Base-by-base conservation (phyloP, 805 yeast genomes). In the Spathaspora boniae region DNA sequence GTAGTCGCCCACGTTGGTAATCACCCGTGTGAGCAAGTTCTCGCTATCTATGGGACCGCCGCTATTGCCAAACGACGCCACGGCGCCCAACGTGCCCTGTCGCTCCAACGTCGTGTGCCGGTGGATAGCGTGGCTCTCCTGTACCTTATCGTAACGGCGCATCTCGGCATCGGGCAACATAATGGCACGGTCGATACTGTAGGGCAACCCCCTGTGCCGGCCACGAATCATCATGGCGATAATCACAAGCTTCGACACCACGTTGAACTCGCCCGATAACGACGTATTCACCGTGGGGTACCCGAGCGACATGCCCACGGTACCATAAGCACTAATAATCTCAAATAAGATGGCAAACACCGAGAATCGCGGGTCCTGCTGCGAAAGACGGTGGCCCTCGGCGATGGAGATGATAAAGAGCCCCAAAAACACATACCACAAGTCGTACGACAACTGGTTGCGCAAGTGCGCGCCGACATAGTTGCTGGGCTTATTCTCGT, bases 171-270 rank as follows among this genome's bases (percentile, higher is more conserved):
- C 76, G 6, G 94, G 91, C 33, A 91, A 58, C 71, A 91, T 80
- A 45, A 93, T 84, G 24, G 98, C 98, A 55, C 98, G 78, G 60
- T 93, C 98, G 39, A 93, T 73, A 0, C 89, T 69, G 54, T 91
- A 88, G 1, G 98, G 98, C 40, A 93, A 69, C 24, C 98, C 98
- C 73, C 98, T 86, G 52, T 89, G 97, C 40, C 97, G 73, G 7
- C 98, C 98, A 65, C 98, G 78, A 29, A 93, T 73, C 84, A 93
- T 79, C 82, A 88, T 78, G 4, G 88, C 91, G 44, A 86, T 79
- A 25, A 93, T 79, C 2, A 91, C 86, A 29, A 93, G 66, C 53
- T 93, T 93, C 2, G 95, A 83, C 6, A 91, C 50, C 0, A 72
- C 70, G 15, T 75, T 73, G 54, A 91, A 86, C 51, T 82, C 76